Percentiles rank a stretch among this genome's conserved stretches.
These are phyloP conservation scores for Paecilomyces niveus DNA, from an alignment of 2,329 filamentous ascomycete genomes.

Conservation along the genomic window DNA sequence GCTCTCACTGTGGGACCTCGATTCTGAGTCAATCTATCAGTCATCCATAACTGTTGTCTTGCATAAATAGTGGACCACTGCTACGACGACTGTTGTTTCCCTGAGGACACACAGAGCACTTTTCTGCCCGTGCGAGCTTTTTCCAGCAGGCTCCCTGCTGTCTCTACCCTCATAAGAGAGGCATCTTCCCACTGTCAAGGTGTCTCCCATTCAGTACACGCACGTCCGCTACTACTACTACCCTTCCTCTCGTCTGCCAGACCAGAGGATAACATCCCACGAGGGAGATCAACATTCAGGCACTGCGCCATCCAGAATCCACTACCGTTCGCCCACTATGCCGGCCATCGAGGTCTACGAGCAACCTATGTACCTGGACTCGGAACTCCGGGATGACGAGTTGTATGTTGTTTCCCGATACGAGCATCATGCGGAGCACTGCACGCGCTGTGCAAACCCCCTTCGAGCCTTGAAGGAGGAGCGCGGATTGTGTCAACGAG, in stretches of 20 bases:
- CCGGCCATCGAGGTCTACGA: conserved; percentile 6
- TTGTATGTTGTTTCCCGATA: conserved; percentile 27
- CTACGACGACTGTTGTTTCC: not conserved
- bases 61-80: not conserved
- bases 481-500: conserved; percentile 25
- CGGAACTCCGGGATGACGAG: conserved; percentile 22
- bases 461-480: conserved; percentile 19
- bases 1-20: not conserved
- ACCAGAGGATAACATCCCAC: not conserved
- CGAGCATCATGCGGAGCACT: conserved; percentile 26
- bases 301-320: conserved; percentile 1
- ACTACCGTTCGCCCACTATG: conserved; percentile 8
- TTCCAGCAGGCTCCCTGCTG: not conserved
- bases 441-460: conserved; percentile 23
- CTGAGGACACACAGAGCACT: not conserved
- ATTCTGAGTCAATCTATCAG: not conserved
- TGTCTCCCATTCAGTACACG: not conserved
- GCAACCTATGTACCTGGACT: conserved; percentile 3
- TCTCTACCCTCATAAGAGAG: not conserved
- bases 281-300: conserved; percentile 3
- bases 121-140: not conserved
- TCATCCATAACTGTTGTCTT: not conserved
- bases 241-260: not conserved
- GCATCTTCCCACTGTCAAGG: not conserved
- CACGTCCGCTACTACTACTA: not conserved